Evolutionary conservation across 805 yeast genomes (phyloP), one percentile per base, ranked within the genome.

Genomic region (Schwanniomyces occidentalis): DNA sequence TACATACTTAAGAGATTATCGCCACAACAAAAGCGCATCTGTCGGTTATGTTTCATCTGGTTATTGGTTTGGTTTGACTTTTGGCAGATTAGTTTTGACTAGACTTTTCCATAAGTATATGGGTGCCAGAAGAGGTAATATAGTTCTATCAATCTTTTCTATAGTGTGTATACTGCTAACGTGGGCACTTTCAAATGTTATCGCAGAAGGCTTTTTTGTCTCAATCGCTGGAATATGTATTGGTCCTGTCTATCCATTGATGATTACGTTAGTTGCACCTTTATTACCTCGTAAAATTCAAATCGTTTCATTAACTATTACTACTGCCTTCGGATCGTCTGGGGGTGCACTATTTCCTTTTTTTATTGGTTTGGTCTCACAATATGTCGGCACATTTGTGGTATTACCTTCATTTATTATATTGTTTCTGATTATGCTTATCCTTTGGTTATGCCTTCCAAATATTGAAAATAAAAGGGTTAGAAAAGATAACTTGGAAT

Each of bases 11-110:
- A 64, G 78, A 25, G 74, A 71, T 16, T 73, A 77, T 32, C 71
- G 85, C 40, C 54, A 68, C 10, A 78, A 79, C 9, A 60, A 65
- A 26, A 61, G 58, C 21, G 44, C 63, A 1, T 54, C 62, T 15
- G 75, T 79, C 50, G 83, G 88, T 8, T 80, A 76, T 46, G 76
- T 82, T 6, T 78, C 83, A 0, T 74, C 87, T 4, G 82, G 85
- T 10, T 83, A 73, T 51, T 83, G 89, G 89, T 72, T 74, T 17
- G 91, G 91, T 0, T 51, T 83, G 15, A 78, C 89, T 0, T 42
- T 72, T 9, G 91, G 90, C 0, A 61, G 91, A 41, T 54, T 83
- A 24, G 44, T 65, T 3, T 55, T 83, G 5, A 73, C 78, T 1
- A 56, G 66, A 18, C 42, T 54, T 0, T 45, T 69, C n/a, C 68